These are phyloP conservation scores for Tylopilus cervinicoccineus DNA, from an alignment of 768 basidiomycete genomes.

Conservation along the genomic window DNA sequence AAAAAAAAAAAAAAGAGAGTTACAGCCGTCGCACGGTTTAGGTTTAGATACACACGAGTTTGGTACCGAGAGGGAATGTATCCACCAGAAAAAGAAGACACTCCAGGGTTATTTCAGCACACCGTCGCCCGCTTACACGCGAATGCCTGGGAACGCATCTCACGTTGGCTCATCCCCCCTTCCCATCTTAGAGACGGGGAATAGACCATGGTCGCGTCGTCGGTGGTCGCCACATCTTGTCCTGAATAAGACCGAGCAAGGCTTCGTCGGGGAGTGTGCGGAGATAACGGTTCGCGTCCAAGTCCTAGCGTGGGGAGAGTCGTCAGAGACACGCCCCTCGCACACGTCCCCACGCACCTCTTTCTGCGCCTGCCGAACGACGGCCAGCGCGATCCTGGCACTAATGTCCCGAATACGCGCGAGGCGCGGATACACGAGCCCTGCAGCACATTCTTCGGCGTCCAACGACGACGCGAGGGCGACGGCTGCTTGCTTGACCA, in stretches of 20 bases:
- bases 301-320: slow-evolving; percentile 10
- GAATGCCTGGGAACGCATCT: slow-evolving; percentile 1
- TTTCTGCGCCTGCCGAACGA: slow-evolving; percentile 60
- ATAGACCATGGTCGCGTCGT: not conserved
- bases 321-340: not conserved
- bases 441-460: slow-evolving; percentile 48
- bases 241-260: slow-evolving; percentile 46
- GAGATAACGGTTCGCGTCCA: slow-evolving; percentile 45
- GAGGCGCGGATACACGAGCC: slow-evolving; percentile 67
- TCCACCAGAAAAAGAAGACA: not conserved
- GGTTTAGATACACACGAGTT: not conserved
- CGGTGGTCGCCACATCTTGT: slow-evolving; percentile 54
- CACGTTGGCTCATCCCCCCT: not conserved
- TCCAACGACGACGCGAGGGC: slow-evolving; percentile 57
- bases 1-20: too few relatives aligned
- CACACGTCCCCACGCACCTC: slow-evolving; percentile 39
- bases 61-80: not conserved
- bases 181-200: slow-evolving; percentile 21
- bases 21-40: too few relatives aligned
- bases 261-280: slow-evolving; percentile 45
- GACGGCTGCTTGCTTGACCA: slow-evolving; percentile 66
- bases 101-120: not conserved
- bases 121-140: not conserved
- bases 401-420: slow-evolving; percentile 64
- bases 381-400: slow-evolving; percentile 55